These are phyloP conservation scores for Echites panduratus DNA, from an alignment of 257 asterid genomes.

Conservation along the genomic window DNA sequence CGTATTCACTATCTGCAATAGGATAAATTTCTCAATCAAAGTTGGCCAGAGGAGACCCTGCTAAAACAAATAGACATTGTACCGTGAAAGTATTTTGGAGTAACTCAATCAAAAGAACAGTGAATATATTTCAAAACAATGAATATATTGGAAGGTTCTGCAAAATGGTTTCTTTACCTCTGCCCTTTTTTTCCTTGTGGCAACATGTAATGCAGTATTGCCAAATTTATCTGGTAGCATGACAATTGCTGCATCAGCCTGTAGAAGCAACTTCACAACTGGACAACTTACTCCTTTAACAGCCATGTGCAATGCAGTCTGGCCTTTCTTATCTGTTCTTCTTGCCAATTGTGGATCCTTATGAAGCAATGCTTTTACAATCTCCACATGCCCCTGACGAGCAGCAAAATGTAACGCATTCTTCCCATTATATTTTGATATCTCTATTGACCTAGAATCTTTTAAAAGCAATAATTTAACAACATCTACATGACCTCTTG, in stretches of 20 bases:
- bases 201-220: slow-evolving; percentile 57
- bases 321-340: slow-evolving; percentile 69
- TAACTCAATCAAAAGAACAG: neutral
- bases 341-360: slow-evolving; percentile 61
- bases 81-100: neutral
- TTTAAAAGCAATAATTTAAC: slow-evolving; percentile 49
- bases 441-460: slow-evolving; percentile 56
- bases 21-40: neutral
- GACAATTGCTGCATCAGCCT: slow-evolving; percentile 59
- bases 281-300: slow-evolving; percentile 55
- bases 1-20: slow-evolving; percentile 59
- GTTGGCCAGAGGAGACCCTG: neutral
- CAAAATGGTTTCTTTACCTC: slow-evolving; percentile 39
- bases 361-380: slow-evolving; percentile 52
- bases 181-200: slow-evolving; percentile 64
- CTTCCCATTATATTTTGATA: slow-evolving; percentile 61
- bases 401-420: slow-evolving; percentile 62
- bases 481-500: slow-evolving; percentile 53
- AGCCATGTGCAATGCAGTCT: slow-evolving; percentile 72
- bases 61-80: neutral
- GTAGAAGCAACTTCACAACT: slow-evolving; percentile 50
- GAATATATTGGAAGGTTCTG: slow-evolving; percentile 11
- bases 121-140: neutral
- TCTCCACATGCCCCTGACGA: slow-evolving; percentile 61
- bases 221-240: slow-evolving; percentile 75